phyloP scores from a whole-genome alignment of 1,139 yeast genomes.

The Martiniozyma asiatica region DNA sequence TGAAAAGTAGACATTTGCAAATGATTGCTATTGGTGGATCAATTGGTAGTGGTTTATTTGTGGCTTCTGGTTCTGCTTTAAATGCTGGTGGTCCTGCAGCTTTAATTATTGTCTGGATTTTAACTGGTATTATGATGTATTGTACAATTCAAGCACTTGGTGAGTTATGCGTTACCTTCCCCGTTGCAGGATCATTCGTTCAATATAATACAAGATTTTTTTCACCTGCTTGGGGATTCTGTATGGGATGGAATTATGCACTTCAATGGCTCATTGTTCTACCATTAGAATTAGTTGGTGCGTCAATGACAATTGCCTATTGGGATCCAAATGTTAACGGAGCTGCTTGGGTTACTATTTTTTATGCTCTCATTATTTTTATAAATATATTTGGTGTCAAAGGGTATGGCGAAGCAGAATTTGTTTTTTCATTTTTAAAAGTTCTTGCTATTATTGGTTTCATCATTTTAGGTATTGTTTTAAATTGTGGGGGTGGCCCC shows the following conservation, averaged over 20 bases:
- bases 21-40: conserved; percentile 87
- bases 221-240: conserved; percentile 65
- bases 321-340: conserved; percentile 49
- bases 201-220: conserved; percentile 54
- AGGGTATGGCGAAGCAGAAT: conserved; percentile 62
- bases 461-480: conserved; percentile 55
- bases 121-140: conserved; percentile 40
- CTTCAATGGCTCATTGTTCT: conserved; percentile 58
- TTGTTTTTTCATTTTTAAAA: conserved; percentile 46
- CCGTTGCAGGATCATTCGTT: conserved; percentile 60
- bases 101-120: conserved; percentile 41
- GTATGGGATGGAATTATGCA: conserved; percentile 61
- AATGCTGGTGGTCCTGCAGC: conserved; percentile 61
- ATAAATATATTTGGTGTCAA: conserved; percentile 50
- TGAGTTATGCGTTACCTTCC: conserved; percentile 55
- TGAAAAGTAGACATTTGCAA: conserved; percentile 56
- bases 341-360: conserved; percentile 57
- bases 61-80: conserved; percentile 56
- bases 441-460: conserved; percentile 54
- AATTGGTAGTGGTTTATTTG: conserved; percentile 58
- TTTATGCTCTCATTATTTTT: conserved; percentile 42
- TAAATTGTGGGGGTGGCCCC: conserved; percentile 62
- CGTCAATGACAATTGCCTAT: conserved; percentile 52
- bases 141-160: conserved; percentile 60
- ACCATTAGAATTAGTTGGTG: too few species aligned